Evolutionary conservation across 176 grass and related monocot species (phyloP).

Genomic region (Cenchrus purpureus): DNA sequence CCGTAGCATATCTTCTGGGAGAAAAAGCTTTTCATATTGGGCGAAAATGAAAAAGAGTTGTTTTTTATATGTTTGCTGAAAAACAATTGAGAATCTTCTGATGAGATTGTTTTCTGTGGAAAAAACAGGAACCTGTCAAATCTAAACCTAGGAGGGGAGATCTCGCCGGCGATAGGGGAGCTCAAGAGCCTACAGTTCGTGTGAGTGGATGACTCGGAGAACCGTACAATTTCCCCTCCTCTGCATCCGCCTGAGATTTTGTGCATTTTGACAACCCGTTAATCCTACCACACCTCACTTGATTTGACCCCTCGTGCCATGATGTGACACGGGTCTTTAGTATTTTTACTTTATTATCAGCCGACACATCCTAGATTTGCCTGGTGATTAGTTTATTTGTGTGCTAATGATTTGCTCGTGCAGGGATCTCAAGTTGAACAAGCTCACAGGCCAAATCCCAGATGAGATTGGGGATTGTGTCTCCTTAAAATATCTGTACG

Average conservation of each 20-base stretch:
- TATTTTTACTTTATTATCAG: constrained; percentile 49
- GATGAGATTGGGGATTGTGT: constrained; percentile 96
- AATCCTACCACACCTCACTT: constrained; percentile 42
- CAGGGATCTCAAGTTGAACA: constrained; percentile 96
- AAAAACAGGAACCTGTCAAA: constrained; percentile 90
- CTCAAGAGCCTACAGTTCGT: constrained; percentile 77
- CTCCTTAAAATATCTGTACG: constrained; percentile 86
- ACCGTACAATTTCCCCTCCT: constrained; percentile 21
- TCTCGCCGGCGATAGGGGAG: constrained; percentile 83
- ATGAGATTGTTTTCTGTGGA: constrained; percentile 25
- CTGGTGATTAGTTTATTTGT: constrained; percentile 40
- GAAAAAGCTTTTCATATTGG: background rate
- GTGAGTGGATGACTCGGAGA: constrained; percentile 39
- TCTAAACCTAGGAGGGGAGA: constrained; percentile 94
- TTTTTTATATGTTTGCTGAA: constrained; percentile 5
- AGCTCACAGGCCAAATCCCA: constrained; percentile 89
- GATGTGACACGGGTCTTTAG: constrained; percentile 50
- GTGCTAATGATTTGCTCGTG: constrained; percentile 53
- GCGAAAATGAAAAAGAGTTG: background rate
- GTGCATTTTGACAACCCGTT: constrained; percentile 38
- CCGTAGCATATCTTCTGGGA: background rate
- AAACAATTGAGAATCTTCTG: background rate
- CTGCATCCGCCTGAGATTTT: constrained; percentile 43
- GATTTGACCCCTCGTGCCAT: constrained; percentile 48
- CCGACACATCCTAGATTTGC: constrained; percentile 24